Conservation (phyloP, 1,284 basidiomycete species). For the Vanrija humicola region DNA sequence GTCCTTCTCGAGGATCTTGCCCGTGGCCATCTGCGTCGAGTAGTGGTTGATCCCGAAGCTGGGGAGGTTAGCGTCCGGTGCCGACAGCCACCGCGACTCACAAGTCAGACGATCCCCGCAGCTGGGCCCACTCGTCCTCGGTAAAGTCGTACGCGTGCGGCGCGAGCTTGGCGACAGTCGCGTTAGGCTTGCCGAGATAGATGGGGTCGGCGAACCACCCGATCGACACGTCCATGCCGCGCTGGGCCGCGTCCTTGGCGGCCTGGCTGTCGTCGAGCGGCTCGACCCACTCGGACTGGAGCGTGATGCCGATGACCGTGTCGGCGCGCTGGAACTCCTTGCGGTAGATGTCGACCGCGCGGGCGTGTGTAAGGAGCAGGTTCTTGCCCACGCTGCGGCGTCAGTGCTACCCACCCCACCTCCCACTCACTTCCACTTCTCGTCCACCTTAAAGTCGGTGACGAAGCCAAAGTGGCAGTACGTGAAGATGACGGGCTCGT, state of each 20-base stretch:
- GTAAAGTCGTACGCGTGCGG: slow-evolving; percentile 5
- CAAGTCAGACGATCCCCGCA: slow-evolving; percentile 12
- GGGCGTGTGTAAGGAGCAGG: slow-evolving; percentile 23
- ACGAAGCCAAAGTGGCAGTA: slow-evolving; percentile 5
- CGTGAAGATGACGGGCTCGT: slow-evolving; percentile 32
- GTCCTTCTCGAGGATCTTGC: slow-evolving; percentile 4
- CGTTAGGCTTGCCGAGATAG: slow-evolving; percentile 1
- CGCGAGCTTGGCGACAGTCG: neutral
- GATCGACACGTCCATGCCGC: slow-evolving; percentile 8
- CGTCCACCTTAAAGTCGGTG: neutral
- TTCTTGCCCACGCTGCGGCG: slow-evolving; percentile 2
- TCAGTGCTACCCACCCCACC: slow-evolving; percentile 2
- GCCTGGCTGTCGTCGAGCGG: slow-evolving; percentile 20
- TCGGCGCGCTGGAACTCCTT: slow-evolving; percentile 19
- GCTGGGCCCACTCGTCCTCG: slow-evolving; percentile 11
- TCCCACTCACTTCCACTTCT: slow-evolving; percentile 3
- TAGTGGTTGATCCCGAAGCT: slow-evolving; percentile 26
- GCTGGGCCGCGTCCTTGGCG: slow-evolving; percentile 17
- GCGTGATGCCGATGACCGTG: slow-evolving; percentile 27
- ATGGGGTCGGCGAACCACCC: slow-evolving; percentile 27
- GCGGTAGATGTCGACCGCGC: slow-evolving; percentile 25
- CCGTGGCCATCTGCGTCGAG: slow-evolving; percentile 17
- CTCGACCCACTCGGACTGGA: slow-evolving; percentile 27
- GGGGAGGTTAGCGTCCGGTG: neutral
- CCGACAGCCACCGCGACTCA: neutral